These are phyloP conservation scores for Guillardia theta DNA, from an alignment of 78 protist genomes.

Conservation along the genomic window DNA sequence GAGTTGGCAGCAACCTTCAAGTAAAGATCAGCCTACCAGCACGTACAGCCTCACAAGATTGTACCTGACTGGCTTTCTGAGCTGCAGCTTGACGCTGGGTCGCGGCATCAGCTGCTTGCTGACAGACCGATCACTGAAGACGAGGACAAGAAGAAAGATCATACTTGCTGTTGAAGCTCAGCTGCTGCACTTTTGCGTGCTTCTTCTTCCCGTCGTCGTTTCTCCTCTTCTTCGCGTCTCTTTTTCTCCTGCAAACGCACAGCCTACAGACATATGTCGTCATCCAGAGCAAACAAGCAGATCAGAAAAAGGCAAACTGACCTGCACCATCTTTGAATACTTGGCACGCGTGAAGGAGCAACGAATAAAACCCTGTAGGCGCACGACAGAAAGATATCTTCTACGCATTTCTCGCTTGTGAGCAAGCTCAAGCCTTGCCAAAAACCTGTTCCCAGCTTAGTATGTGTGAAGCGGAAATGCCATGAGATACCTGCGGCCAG, in stretches of 20 bases:
- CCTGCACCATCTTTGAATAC: slow-evolving; percentile 15
- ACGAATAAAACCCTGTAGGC: background rate
- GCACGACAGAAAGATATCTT: background rate
- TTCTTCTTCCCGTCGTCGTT: background rate
- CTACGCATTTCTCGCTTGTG: background rate
- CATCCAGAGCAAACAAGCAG: too few species aligned
- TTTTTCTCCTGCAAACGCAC: slow-evolving; percentile 27
- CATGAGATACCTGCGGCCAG: background rate
- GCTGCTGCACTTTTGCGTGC: background rate
- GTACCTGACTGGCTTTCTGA: too few species aligned
- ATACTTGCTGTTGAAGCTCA: too few species aligned
- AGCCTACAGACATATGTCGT: background rate
- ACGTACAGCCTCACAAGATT: too few species aligned
- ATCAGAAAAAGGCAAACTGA: too few species aligned
- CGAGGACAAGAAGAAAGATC: too few species aligned
- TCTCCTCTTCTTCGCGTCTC: background rate
- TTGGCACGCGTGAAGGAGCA: slow-evolving; percentile 25
- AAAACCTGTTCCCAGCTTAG: background rate
- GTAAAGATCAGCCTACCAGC: too few species aligned
- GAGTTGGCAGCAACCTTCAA: background rate
- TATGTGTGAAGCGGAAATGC: background rate
- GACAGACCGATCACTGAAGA: too few species aligned
- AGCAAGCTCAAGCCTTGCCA: background rate
- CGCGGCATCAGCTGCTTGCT: too few species aligned
- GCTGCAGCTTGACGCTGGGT: background rate